Evolutionary conservation across 129 eudicot genomes (phyloP).

Genomic region (Centaurea solstitialis): DNA sequence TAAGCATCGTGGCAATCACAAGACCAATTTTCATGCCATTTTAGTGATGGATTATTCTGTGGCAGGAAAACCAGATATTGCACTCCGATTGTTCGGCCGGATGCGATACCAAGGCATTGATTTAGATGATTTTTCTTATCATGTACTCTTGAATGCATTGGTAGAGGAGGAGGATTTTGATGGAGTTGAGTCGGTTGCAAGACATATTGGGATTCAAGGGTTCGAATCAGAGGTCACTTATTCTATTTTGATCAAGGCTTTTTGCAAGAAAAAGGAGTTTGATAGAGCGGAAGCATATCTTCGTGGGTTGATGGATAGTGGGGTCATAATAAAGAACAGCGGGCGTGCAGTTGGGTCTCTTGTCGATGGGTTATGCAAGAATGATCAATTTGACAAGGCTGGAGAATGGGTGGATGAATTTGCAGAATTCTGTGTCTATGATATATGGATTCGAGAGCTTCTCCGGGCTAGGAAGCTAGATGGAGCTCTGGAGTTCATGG

Average conservation of each 20-base stretch:
- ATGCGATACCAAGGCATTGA: constrained; percentile 83
- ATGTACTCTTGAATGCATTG: constrained; percentile 70
- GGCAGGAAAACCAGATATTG: constrained; percentile 69
- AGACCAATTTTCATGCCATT: constrained; percentile 39
- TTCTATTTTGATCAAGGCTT: constrained; percentile 59
- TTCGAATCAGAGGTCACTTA: constrained; percentile 50
- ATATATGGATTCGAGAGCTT: constrained; percentile 75
- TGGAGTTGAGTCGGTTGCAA: constrained; percentile 52
- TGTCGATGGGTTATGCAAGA: constrained; percentile 63
- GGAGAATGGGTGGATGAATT: constrained; percentile 64
- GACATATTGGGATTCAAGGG: constrained; percentile 69
- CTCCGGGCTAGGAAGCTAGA: constrained; percentile 58
- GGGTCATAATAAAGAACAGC: constrained; percentile 28
- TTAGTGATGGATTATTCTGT: constrained; percentile 88
- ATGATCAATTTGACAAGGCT: constrained; percentile 52
- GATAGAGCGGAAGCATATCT: constrained; percentile 66
- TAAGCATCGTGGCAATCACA: constrained; percentile 24
- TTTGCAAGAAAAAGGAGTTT: constrained; percentile 56
- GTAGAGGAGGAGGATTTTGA: constrained; percentile 60
- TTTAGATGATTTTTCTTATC: constrained; percentile 58
- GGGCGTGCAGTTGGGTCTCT: constrained; percentile 43
- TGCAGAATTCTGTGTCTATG: constrained; percentile 52
- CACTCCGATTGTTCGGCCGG: constrained; percentile 66
- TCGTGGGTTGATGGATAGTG: constrained; percentile 40
- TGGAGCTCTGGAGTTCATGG: constrained; percentile 68